Evolutionary conservation across 139 green algal genomes (phyloP), one percentile per base, ranked within the genome.

Genomic region (Asterochloris sp.): DNA sequence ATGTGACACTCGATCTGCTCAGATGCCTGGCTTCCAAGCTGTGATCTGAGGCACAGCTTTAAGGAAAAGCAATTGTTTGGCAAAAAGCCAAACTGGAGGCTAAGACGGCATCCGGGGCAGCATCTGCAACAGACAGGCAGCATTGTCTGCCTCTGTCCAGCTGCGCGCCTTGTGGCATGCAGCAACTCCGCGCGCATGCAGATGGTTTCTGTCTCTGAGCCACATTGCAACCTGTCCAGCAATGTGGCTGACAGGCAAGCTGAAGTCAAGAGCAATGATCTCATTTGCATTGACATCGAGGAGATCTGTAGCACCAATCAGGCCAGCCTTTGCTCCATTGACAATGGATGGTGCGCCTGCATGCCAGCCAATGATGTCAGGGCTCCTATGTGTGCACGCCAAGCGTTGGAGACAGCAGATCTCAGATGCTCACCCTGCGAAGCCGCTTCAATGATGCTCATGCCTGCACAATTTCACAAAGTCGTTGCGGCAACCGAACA

Each of bases 391-490:
- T 23, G 63, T 62, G 11, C 62, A 76, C 21, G 13, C 19, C 68
- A 26, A 85, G 64, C 76, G 29, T 74, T 13, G 21, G 13, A 24
- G 13, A 80, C 14, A 66, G 67, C 66, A 76, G 10, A 9, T 75
- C 12, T 75, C 71, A 79, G 2, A 29, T 23, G 13, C 54, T 27
- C 73, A 89, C 83, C 84, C 76, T 97, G 94, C 1, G 90, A 93
- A 11, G 94, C 94, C 0, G 94, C 94, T 85, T 98, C 94, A 11
- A 98, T 90, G 12, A 98, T 86, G 0, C 94, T 98, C 94, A 98
- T 98, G 38, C 94, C 94, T 54, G 38, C 38, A 54, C 38, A 54
- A 54, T 2, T 54, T 54, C 38, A 54, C 38, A 2, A 54, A 54
- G 38, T 54, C 6, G 38, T 6, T 54, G 81, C 93, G 98, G 47